Percentiles rank a stretch among this genome's conserved stretches.
Conservation (phyloP, 805 yeast genomes). For the Ascoidea rubescens region DNA sequence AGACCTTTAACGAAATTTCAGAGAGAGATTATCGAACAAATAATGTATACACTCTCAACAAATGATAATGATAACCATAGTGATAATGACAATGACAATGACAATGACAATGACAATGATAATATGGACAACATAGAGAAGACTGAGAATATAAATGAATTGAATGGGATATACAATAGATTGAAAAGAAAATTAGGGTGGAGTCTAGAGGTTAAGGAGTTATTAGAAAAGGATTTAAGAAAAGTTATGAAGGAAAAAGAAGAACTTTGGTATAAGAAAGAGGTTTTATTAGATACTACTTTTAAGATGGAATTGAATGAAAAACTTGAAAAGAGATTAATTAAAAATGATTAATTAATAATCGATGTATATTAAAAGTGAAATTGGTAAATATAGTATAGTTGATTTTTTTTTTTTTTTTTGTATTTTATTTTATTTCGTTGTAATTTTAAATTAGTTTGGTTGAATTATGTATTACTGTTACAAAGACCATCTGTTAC, state of each 20-base stretch:
- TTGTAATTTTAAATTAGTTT: too few relatives aligned
- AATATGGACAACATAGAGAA: constrained; percentile 5
- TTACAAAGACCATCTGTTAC: constrained; percentile 28
- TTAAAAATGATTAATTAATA: not conserved
- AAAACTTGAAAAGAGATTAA: not conserved
- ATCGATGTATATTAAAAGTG: too few relatives aligned
- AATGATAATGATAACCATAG: not conserved
- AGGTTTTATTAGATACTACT: constrained; percentile 28
- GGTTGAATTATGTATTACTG: too few relatives aligned
- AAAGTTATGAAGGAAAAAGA: constrained; percentile 19
- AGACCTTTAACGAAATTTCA: not conserved
- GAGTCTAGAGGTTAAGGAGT: constrained; percentile 23
- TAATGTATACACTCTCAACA: not conserved
- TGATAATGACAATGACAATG: constrained; percentile 1
- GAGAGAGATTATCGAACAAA: not conserved
- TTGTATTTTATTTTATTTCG: too few relatives aligned
- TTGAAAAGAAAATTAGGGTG: constrained; percentile 23
- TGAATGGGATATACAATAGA: constrained; percentile 14
- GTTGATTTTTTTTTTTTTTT: too few relatives aligned
- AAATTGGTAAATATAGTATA: too few relatives aligned
- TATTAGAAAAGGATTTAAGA: constrained; percentile 20
- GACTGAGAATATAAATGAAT: constrained; percentile 3
- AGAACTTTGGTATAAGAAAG: constrained; percentile 26
- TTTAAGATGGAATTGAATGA: constrained; percentile 17
- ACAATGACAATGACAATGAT: constrained; percentile 9